Evolutionary conservation across 177 flowering plant genomes (phyloP), one percentile per base, ranked within the genome.

Genomic region (Vitis hybrid): DNA sequence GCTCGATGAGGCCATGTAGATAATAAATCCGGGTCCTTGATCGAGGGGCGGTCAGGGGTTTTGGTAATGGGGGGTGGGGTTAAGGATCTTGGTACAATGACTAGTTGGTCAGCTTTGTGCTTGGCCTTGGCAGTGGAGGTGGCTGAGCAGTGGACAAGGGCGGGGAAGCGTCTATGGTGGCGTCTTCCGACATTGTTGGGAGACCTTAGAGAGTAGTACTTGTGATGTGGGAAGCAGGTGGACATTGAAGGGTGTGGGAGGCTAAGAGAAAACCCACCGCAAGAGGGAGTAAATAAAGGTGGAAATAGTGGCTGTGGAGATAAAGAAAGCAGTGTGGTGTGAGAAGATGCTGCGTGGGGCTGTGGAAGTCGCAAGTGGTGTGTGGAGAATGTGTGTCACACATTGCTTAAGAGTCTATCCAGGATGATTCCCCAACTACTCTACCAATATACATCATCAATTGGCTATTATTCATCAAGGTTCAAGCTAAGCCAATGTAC

Each of bases 1-100:
- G 85, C 88, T 3, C 94, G 94, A 55, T 92, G 98, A 32, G 83
- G 30, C 97, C 94, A 91, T 11, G 93, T 87, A 1, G 98, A 92
- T 50, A 62, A 62, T 51, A 86, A 70, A 49, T 67, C 68, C 15
- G 83, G 84, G 74, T 89, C 86, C 56, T 82, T 66, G 2, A 49
- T 62, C 10, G 51, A 5, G 55, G 80, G 76, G 10, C 71, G 15
- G 35, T 1, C 21, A 19, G 49, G 65, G 51, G 30, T 30, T 63
- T 62, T 58, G 35, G 40, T 27, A 14, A 46, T 19, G 1, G 55
- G 11, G 0, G 72, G 66, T 18, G 69, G 69, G 13, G 64, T 2
- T 19, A 62, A 58, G 13, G 56, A 59, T 49, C 60, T 70, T 7
- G 68, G 73, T 11, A 18, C 69, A 40, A 70, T 18, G 58, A 13